Percentiles rank a stretch among this genome's conserved stretches.
Conservation (phyloP, 2,329 filamentous ascomycete species). For the Grosmannia clavigera region DNA sequence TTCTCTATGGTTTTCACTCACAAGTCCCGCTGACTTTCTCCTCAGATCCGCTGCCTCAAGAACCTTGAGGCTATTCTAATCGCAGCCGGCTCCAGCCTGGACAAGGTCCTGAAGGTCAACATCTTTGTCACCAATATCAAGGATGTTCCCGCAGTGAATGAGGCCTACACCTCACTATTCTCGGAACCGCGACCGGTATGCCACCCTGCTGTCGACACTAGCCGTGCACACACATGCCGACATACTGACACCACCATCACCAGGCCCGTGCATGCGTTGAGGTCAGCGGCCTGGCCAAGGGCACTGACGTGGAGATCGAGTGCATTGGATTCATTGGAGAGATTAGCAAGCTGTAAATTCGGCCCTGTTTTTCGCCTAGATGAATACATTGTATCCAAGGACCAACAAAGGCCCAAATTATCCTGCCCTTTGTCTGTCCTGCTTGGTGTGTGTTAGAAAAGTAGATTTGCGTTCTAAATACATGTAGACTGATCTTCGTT, state of each 20-base stretch:
- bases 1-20: no score
- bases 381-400: no score
- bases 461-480: neutral
- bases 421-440: no score
- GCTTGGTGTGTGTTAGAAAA: no score
- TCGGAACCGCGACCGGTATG: slow-evolving; percentile 1
- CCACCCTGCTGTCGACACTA: neutral
- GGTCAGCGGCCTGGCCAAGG: slow-evolving; percentile 1
- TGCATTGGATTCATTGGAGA: neutral
- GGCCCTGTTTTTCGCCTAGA: no score
- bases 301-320: slow-evolving; percentile 4
- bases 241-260: neutral
- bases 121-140: slow-evolving; percentile 79
- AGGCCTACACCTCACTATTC: neutral
- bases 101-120: slow-evolving; percentile 77
- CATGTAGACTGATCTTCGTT: neutral
- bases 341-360: neutral
- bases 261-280: slow-evolving; percentile 2
- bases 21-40: no score
- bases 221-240: neutral
- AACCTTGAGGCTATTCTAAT: slow-evolving; percentile 76
- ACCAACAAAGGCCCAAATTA: no score
- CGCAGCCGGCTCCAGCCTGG: slow-evolving; percentile 65
- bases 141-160: slow-evolving; percentile 1
- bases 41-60: slow-evolving; percentile 37